Evolutionary conservation across 495 filamentous ascomycete species (phyloP), one percentile per base, ranked within the genome.

Genomic region (Tuber magnatum): DNA sequence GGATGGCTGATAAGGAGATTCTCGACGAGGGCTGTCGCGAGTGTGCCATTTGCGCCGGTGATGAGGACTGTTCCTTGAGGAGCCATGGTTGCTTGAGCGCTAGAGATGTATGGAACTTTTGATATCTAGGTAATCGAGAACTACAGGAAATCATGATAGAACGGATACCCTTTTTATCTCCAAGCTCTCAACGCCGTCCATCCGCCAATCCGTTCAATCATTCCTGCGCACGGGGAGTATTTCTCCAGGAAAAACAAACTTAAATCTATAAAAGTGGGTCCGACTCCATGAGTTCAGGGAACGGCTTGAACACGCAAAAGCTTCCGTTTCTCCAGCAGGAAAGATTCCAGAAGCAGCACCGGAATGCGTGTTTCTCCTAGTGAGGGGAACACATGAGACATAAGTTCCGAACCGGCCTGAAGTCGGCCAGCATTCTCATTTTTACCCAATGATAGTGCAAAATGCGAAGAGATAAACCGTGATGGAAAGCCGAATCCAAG

Each of bases 21-120:
- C 12, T 61, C 51, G n/a, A 61, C 51, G 51, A 61, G 51, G n/a
- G 51, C 51, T 61, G 51, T 61, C 28, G 51, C 51, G 12, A 61
- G 51, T 61, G 51, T 61, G 12, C 51, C 51, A 32, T 61, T 61
- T 61, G 51, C 51, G n/a, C 51, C 51, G n/a, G 51, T 61, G 51
- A 61, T 61, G 51, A 61, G 51, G 51, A 61, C 51, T 32, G 51
- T 61, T 61, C 51, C 51, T 61, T 61, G 51, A 28, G 51, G n/a
- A 61, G 51, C 51, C 51, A 61, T 61, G 12, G 1, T 61, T 61
- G 51, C n/a, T 61, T 61, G 51, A 61, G 51, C 12, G 28, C 32
- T 61, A 32, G 51, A n/a, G 51, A 61, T 16, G 32, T 61, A 32
- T 32, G n/a, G 28, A 61, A 4, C n/a, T 28, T 16, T 61, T 10